phyloP scores from a whole-genome alignment of 2,329 filamentous ascomycete genomes.

The Pseudogymnoascus sp. region DNA sequence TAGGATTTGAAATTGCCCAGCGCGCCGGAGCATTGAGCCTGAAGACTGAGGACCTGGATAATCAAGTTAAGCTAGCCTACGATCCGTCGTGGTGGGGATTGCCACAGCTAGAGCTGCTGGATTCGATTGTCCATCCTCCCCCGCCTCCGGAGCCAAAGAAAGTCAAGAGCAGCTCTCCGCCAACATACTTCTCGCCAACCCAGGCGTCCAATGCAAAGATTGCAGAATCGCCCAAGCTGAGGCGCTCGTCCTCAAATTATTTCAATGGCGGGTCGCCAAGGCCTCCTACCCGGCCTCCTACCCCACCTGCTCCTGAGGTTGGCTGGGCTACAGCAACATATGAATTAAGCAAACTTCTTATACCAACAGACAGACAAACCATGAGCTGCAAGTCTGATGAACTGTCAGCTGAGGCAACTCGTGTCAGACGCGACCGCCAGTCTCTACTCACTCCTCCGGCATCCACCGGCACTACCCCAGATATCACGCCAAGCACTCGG shows the following conservation, averaged over 20 bases:
- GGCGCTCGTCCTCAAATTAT: slow-evolving; percentile 52
- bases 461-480: slow-evolving; percentile 24
- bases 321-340: slow-evolving; percentile 78
- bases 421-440: slow-evolving; percentile 56
- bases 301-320: slow-evolving; percentile 70
- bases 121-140: slow-evolving; percentile 45
- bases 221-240: slow-evolving; percentile 56
- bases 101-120: slow-evolving; percentile 58
- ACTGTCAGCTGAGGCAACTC: slow-evolving; percentile 59
- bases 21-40: slow-evolving; percentile 36
- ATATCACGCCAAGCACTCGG: slow-evolving; percentile 39
- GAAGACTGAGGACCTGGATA: neutral
- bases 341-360: slow-evolving; percentile 72
- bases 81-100: slow-evolving; percentile 65
- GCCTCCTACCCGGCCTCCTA: slow-evolving; percentile 39
- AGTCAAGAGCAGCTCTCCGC: slow-evolving; percentile 45
- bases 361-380: slow-evolving; percentile 67
- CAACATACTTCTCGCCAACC: slow-evolving; percentile 80
- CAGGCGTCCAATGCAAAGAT: slow-evolving; percentile 80
- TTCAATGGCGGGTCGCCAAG: slow-evolving; percentile 31
- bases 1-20: slow-evolving; percentile 51
- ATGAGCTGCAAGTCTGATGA: slow-evolving; percentile 71
- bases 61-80: slow-evolving; percentile 38
- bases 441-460: slow-evolving; percentile 36
- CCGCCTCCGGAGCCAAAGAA: slow-evolving; percentile 44